A percentile compares a stretch with the other conserved stretches of the same genome.
These are phyloP conservation scores for Hansenula lynferdii DNA, from an alignment of 1,139 yeast genomes.

Conservation along the genomic window DNA sequence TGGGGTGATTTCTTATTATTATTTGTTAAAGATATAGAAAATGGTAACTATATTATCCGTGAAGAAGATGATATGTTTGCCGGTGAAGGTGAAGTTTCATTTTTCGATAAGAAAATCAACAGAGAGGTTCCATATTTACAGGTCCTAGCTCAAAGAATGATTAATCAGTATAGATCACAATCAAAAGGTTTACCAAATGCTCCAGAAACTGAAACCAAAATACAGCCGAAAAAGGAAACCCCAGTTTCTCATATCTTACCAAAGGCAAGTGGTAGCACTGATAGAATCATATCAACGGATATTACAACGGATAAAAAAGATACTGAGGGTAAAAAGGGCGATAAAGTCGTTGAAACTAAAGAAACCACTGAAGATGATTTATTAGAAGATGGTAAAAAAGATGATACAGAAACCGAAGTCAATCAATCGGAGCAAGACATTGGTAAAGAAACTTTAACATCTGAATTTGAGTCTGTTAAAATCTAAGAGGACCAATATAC, in stretches of 20 bases:
- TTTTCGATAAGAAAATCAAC: conserved; percentile 44
- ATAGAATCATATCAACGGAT: conserved; percentile 16
- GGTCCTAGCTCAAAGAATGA: conserved; percentile 46
- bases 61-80: conserved; percentile 53
- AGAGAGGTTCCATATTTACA: conserved; percentile 59
- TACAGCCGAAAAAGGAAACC: conserved; percentile 6
- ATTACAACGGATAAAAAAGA: conserved; percentile 8
- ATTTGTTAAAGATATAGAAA: conserved; percentile 81
- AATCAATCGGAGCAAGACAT: conserved; percentile 8
- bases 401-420: conserved; percentile 5
- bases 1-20: conserved; percentile 82
- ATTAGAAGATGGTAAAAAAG: conserved; percentile 5
- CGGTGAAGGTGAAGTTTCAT: conserved; percentile 74
- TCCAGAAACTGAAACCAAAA: conserved; percentile 6
- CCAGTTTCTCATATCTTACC: conserved; percentile 9
- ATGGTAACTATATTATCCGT: conserved; percentile 66
- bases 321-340: conserved; percentile 5
- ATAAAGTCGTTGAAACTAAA: conserved; percentile 6
- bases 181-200: conserved; percentile 10
- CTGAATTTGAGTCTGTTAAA: conserved; percentile 8
- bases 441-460: conserved; percentile 9
- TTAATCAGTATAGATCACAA: conserved; percentile 21
- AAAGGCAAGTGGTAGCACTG: conserved; percentile 4
- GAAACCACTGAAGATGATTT: conserved; percentile 7
- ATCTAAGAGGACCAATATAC: too few species aligned